phyloP scores from a whole-genome alignment of 2,329 filamentous ascomycete genomes.

The Bertia moriformis region DNA sequence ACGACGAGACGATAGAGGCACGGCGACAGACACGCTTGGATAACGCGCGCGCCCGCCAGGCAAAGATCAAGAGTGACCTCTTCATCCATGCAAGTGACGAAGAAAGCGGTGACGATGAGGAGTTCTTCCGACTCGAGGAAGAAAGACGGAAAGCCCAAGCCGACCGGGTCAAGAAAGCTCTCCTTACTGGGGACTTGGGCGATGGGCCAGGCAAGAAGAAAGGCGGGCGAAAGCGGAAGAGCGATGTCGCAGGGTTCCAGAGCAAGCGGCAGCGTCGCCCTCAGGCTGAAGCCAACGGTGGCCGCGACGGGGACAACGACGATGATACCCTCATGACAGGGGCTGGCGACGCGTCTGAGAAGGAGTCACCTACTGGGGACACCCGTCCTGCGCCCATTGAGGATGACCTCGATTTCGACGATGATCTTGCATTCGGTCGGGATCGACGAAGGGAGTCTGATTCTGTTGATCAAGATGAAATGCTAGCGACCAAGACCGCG shows the following conservation, averaged over 20 bases:
- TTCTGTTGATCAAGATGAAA: not conserved
- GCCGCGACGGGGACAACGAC: not conserved
- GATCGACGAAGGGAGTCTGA: not conserved
- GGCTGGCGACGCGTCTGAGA: not conserved
- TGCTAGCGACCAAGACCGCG: not conserved
- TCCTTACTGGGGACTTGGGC: not conserved
- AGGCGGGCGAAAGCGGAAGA: not conserved
- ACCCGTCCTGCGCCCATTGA: not conserved
- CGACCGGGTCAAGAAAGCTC: not conserved
- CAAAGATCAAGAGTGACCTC: constrained; percentile 70
- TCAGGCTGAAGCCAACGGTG: not conserved
- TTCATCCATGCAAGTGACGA: constrained; percentile 78
- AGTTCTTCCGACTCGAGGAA: constrained; percentile 69
- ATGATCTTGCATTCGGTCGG: not conserved
- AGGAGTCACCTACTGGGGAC: not conserved
- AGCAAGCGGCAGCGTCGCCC: not conserved
- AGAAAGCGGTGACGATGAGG: constrained; percentile 59
- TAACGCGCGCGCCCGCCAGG: constrained; percentile 62
- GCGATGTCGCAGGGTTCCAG: not conserved
- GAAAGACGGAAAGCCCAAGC: constrained; percentile 10
- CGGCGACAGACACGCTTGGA: constrained; percentile 45
- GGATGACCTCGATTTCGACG: constrained; percentile 1
- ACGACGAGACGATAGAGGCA: constrained; percentile 46
- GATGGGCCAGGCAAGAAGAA: not conserved
- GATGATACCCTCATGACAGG: not conserved